Evolutionary conservation across 257 asterid species (phyloP), one percentile per base, ranked within the genome.

Genomic region (Jacaranda mimosifolia): DNA sequence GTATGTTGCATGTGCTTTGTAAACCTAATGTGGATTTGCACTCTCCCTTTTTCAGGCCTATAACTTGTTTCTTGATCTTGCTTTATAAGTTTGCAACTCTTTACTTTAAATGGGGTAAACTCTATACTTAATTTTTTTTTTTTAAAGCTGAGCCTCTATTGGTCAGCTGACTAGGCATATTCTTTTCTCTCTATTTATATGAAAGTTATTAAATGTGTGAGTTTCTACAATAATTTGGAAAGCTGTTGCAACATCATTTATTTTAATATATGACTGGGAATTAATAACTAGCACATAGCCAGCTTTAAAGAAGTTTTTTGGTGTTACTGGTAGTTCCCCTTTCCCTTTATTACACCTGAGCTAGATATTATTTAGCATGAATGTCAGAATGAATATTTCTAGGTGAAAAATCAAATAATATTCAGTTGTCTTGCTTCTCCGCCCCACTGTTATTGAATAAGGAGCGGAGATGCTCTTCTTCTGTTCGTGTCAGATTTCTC

Each of bases 311-410:
- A 32, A 3, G 18, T 14, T 63, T 65, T 36, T 9, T 38, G 32
- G 32, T 64, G 63, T 60, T 64, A 36, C 63, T 72, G 55, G 57
- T 42, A 26, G 17, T 72, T 7, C 8, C 43, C 40, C 60, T 62
- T 53, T 4, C 15, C 35, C 12, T 56, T 36, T 17, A 26, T 0
- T 35, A 15, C 14, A 18, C 60, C 52, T 32, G 56, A 35, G 11
- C 6, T 26, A 73, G 51, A 60, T 65, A 72, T 49, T 48, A 58
- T 64, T 38, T 48, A 18, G 70, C 76, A 64, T 35, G 53, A 38
- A 32, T 6, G 42, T 45, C 53, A 51, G 48, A 11, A 46, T 51
- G 9, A 42, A 8, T 63, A 21, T 43, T 18, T 55, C 14, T 14
- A 7, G 38, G 9, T 11, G 9, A 56, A 42, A 75, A 52, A 12